phyloP scores from a whole-genome alignment of 441 rosid genomes.

The Populus hybrid region DNA sequence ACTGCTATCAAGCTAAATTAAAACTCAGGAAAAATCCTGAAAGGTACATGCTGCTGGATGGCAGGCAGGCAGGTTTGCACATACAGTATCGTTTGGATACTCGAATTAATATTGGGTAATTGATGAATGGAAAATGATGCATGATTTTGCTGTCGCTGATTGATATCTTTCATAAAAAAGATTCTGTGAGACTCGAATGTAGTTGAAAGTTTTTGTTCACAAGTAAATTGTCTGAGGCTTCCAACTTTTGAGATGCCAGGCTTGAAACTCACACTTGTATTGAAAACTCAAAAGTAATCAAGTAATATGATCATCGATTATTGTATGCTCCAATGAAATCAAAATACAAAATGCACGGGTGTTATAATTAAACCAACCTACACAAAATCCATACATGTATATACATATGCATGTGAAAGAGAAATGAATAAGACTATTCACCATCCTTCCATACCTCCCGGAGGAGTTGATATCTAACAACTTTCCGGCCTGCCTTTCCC shows the following conservation, averaged over 20 bases:
- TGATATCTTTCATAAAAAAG: background rate
- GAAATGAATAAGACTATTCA: conserved; percentile 15
- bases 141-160: background rate
- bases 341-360: conserved; percentile 12
- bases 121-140: background rate
- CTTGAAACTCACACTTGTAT: background rate
- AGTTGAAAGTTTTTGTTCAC: too few species aligned
- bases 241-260: background rate
- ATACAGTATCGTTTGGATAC: background rate
- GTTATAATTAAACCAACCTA: background rate
- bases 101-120: background rate
- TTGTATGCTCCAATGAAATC: background rate
- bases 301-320: background rate
- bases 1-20: background rate
- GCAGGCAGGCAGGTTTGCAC: background rate
- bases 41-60: background rate
- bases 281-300: background rate
- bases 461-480: conserved; percentile 70
- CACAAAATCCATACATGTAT: background rate
- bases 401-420: background rate
- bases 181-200: too few species aligned
- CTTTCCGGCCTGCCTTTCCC: conserved; percentile 48
- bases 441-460: conserved; percentile 63
- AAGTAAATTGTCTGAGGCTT: background rate
- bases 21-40: background rate